A percentile compares a stretch with the other conserved stretches of the same genome.
Evolutionary conservation across 352 stramenopile species (phyloP).

Genomic region (Peronospora destructor): DNA sequence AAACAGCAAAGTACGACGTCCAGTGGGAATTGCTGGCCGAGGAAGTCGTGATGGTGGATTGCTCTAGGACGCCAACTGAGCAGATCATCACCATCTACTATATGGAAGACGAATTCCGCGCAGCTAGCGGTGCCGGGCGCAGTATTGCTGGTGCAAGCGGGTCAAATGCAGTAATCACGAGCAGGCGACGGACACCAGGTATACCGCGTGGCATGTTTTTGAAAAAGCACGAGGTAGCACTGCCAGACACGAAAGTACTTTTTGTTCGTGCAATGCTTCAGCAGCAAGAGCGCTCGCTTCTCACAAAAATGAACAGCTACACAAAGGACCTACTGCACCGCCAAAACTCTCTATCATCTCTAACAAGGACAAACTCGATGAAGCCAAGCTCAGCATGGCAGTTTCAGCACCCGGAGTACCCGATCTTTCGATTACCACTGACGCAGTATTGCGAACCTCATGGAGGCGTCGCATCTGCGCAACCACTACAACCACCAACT

Average conservation of each 20-base stretch:
- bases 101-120: constrained; percentile 63
- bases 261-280: constrained; percentile 84
- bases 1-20: constrained; percentile 65
- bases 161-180: constrained; percentile 21
- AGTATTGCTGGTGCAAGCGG: constrained; percentile 12
- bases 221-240: constrained; percentile 62
- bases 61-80: constrained; percentile 27
- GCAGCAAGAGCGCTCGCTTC: constrained; percentile 70
- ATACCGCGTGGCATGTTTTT: constrained; percentile 59
- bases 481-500: constrained; percentile 10
- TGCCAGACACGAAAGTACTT: constrained; percentile 69
- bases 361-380: constrained; percentile 37
- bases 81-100: constrained; percentile 54
- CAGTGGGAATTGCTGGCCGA: constrained; percentile 75
- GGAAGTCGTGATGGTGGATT: constrained; percentile 76
- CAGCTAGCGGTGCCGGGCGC: constrained; percentile 21
- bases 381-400: constrained; percentile 41
- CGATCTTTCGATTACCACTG: constrained; percentile 59
- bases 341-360: constrained; percentile 15
- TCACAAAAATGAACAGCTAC: constrained; percentile 54
- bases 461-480: constrained; percentile 13
- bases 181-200: constrained; percentile 30
- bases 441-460: constrained; percentile 34
- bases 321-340: constrained; percentile 23
- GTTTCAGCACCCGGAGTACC: constrained; percentile 46